A percentile compares a stretch with the other conserved stretches of the same genome.
Evolutionary conservation across 768 basidiomycete species (phyloP).

Genomic region (Xerocomellus dryophilus): DNA sequence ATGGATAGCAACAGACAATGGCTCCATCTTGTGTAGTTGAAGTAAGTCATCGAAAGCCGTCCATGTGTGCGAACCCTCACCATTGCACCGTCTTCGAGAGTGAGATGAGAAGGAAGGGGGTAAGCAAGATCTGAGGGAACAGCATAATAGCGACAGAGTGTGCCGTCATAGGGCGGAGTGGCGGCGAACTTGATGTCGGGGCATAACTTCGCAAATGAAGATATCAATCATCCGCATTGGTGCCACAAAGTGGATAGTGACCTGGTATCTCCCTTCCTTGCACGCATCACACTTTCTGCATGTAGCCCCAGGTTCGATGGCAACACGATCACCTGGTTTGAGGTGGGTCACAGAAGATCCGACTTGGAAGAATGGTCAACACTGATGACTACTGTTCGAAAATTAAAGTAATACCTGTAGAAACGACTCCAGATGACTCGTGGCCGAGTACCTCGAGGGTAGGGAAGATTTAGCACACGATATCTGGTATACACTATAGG

Average conservation of each 20-base stretch:
- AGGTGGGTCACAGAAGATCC: conserved; percentile 74
- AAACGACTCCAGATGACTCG: conserved; percentile 81
- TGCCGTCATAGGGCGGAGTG: conserved; percentile 92
- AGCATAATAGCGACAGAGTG: conserved; percentile 81
- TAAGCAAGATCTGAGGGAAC: conserved; percentile 85
- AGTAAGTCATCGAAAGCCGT: background rate
- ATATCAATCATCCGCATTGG: background rate
- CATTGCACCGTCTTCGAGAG: conserved; percentile 94
- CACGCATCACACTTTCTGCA: conserved; percentile 84
- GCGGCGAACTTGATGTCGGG: conserved; percentile 86
- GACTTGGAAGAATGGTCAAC: conserved; percentile 40
- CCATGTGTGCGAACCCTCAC: conserved; percentile 36
- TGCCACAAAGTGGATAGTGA: conserved; percentile 28
- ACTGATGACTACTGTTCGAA: background rate
- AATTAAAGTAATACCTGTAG: conserved; percentile 46
- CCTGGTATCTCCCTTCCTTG: conserved; percentile 82
- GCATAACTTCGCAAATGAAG: conserved; percentile 57
- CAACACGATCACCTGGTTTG: conserved; percentile 82
- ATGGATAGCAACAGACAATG: conserved; percentile 89
- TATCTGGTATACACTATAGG: background rate
- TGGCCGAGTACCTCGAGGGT: conserved; percentile 81
- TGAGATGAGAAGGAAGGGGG: conserved; percentile 75
- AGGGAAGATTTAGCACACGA: background rate
- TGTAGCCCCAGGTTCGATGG: conserved; percentile 86
- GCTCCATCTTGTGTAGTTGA: conserved; percentile 68